These are phyloP conservation scores for Verticillium isaacii DNA, from an alignment of 2,329 filamentous ascomycete species.

Conservation along the genomic window DNA sequence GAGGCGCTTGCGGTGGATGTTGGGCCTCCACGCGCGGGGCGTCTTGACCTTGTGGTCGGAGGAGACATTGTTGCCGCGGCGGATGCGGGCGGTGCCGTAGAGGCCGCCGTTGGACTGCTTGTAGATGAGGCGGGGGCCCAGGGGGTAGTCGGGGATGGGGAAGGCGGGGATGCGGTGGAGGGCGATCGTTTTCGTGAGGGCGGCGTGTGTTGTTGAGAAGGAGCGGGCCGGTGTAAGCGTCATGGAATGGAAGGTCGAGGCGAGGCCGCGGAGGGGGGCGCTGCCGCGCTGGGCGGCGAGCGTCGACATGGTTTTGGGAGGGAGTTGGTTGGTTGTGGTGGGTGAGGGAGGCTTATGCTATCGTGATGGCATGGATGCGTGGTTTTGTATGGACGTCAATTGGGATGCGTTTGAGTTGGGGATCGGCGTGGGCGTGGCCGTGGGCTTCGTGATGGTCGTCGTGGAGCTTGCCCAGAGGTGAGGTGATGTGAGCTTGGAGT, in stretches of 20 bases:
- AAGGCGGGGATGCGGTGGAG: conserved; percentile 39
- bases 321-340: background rate
- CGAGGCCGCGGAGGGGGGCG: conserved; percentile 3
- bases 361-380: background rate
- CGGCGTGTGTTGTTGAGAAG: conserved; percentile 32
- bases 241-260: conserved; percentile 4
- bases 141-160: conserved; percentile 65
- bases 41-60: conserved; percentile 65
- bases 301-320: background rate
- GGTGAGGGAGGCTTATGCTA: background rate
- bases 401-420: background rate
- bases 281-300: conserved; percentile 2
- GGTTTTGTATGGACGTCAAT: background rate
- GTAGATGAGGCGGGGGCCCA: conserved; percentile 65
- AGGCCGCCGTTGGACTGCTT: conserved; percentile 77
- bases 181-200: conserved; percentile 34
- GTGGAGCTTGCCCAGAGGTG: background rate
- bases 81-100: conserved; percentile 66
- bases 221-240: conserved; percentile 1
- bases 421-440: background rate
- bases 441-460: background rate
- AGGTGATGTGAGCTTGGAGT: background rate
- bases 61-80: conserved; percentile 74
- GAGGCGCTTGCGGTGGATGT: conserved; percentile 64
- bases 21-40: conserved; percentile 69